These are phyloP conservation scores for Trametes sanguinea DNA, from an alignment of 768 basidiomycete species.

Conservation along the genomic window DNA sequence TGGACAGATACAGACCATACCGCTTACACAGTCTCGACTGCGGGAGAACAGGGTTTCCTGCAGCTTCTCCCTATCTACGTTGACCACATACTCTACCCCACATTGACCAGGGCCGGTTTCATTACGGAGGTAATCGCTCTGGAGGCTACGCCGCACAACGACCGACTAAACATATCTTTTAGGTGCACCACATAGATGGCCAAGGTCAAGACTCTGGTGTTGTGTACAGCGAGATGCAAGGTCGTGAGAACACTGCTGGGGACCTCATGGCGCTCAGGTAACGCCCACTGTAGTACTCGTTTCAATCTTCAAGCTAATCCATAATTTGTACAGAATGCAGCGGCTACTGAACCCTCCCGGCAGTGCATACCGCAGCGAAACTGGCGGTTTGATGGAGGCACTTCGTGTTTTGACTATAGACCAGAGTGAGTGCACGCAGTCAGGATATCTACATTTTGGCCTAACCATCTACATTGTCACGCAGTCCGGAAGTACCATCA, in stretches of 20 bases:
- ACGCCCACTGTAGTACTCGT: background rate
- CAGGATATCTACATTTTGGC: background rate
- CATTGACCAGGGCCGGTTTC: constrained; percentile 83
- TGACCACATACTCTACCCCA: constrained; percentile 97
- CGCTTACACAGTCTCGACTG: constrained; percentile 94
- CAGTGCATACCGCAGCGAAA: constrained; percentile 94
- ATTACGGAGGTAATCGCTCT: constrained; percentile 50
- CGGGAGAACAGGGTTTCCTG: constrained; percentile 89
- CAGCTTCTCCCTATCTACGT: constrained; percentile 87
- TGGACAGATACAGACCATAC: constrained; percentile 98
- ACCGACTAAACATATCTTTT: background rate
- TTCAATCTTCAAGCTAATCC: background rate
- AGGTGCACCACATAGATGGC: constrained; percentile 94
- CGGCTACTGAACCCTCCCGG: constrained; percentile 75
- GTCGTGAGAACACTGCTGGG: constrained; percentile 87
- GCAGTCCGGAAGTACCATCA: constrained; percentile 89
- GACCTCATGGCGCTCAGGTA: constrained; percentile 90
- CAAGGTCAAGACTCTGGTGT: constrained; percentile 93
- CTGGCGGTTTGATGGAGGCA: constrained; percentile 93
- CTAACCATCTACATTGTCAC: background rate
- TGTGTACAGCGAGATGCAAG: constrained; percentile 97
- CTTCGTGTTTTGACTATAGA: constrained; percentile 82
- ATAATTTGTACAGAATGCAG: constrained; percentile 55
- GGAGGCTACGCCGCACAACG: background rate
- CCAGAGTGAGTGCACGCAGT: constrained; percentile 60